Base-by-base conservation (phyloP, 495 filamentous ascomycete species). In the Xylaria longipes region DNA sequence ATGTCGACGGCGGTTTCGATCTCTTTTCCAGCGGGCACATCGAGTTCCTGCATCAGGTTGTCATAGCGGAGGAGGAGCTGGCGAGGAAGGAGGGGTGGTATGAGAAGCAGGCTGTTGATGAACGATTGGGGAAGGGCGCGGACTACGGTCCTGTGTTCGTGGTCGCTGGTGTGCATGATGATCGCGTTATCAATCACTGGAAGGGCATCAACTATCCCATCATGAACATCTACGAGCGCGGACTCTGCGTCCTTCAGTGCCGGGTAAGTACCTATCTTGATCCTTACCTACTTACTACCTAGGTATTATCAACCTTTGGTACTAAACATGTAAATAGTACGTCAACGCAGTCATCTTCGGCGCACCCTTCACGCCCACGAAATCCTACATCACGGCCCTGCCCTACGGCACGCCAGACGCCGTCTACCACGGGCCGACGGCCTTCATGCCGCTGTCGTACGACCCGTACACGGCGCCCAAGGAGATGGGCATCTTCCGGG, bases 151-250 rank as follows among this genome's bases (percentile, higher is more conserved):
- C 94, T 0, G 90, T 89, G 22, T 99, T 92, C 78, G 87, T 99
- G 58, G 89, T 98, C 72, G 94, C 92, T 7, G 96, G 96, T 33
- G 90, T 99, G 35, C 97, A 99, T 77, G 92, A 97, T 77, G 96
- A 99, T 80, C 87, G 91, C 71, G 94, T 95, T 52, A 96, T 99
- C 78, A 98, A 98, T 80, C 80, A 90, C 74, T 95, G 93, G 92
- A 98, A 98, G 82, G 95, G 97, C 12, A 84, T 97, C 73, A 99
- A 99, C 81, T 98, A 98, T 79, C 96, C 96, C 1, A 98, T 99
- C 79, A 99, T 98, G 96, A 98, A 97, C 82, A 94, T 98, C 48
- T 97, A 94, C 75, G 96, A 99, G 85, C 90, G 96, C 62, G 94
- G 94, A 7, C 89, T 99, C 27, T 98, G 96, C 80, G 96, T 98